Percentiles rank a stretch among this genome's conserved stretches.
Conservation (phyloP, 1,139 yeast species). For the Yamadazyma friedrichii region DNA sequence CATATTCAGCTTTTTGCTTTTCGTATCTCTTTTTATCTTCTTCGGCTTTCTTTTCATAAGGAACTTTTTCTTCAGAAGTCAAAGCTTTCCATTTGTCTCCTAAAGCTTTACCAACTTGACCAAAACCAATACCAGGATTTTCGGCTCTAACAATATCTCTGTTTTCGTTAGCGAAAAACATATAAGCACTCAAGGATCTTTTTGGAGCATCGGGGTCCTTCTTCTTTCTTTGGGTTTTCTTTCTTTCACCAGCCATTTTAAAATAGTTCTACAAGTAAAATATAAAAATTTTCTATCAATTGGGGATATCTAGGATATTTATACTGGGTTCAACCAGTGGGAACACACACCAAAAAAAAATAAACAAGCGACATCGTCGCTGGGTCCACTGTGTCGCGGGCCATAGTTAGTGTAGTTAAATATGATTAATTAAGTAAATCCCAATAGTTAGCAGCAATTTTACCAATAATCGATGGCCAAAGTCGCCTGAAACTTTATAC, state of each 20-base stretch:
- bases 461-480: background rate
- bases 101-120: slow-evolving; percentile 86
- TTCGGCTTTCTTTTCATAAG: slow-evolving; percentile 90
- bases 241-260: slow-evolving; percentile 33
- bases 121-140: slow-evolving; percentile 91
- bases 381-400: background rate
- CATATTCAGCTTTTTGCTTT: slow-evolving; percentile 90
- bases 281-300: background rate
- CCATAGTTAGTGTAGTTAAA: no score
- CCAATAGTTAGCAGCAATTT: background rate
- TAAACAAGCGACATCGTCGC: slow-evolving; percentile 5
- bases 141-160: slow-evolving; percentile 93
- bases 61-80: slow-evolving; percentile 74
- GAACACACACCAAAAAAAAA: background rate
- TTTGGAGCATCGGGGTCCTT: slow-evolving; percentile 98
- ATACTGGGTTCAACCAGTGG: background rate
- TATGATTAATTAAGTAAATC: no score
- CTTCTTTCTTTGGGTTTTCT: slow-evolving; percentile 51
- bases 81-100: slow-evolving; percentile 98
- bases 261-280: background rate
- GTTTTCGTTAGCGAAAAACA: slow-evolving; percentile 97
- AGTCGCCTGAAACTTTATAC: background rate
- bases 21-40: slow-evolving; percentile 97
- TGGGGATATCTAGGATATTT: background rate
- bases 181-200: slow-evolving; percentile 96